These are phyloP conservation scores for Vanrija sp. DNA, from an alignment of 1,284 basidiomycete genomes.

Conservation along the genomic window DNA sequence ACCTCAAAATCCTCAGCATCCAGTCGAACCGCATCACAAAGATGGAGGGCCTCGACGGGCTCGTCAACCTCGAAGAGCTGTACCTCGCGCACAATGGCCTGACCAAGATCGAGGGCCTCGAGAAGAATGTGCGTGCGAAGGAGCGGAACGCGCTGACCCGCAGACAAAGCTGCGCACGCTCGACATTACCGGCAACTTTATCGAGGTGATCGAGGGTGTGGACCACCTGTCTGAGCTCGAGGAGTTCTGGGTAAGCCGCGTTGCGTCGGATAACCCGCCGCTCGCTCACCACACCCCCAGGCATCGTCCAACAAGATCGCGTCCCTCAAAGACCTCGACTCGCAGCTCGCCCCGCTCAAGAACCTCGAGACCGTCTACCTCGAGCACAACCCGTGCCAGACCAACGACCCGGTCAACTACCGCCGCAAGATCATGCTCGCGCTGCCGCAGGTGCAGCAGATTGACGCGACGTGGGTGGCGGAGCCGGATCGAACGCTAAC, in stretches of 20 bases:
- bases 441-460: constrained; percentile 83
- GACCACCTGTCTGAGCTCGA: constrained; percentile 71
- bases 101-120: constrained; percentile 75
- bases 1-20: constrained; percentile 75
- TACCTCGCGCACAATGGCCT: constrained; percentile 95
- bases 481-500: not conserved
- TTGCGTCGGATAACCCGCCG: not conserved
- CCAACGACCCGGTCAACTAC: constrained; percentile 70
- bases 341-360: constrained; percentile 64
- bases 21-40: constrained; percentile 92
- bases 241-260: constrained; percentile 80
- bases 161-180: constrained; percentile 77
- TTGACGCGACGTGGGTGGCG: constrained; percentile 82
- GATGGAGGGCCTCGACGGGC: constrained; percentile 70
- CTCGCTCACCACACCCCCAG: constrained; percentile 49
- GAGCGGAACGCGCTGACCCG: constrained; percentile 2
- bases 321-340: constrained; percentile 63
- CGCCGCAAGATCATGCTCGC: constrained; percentile 84
- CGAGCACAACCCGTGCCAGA: constrained; percentile 89
- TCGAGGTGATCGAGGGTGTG: constrained; percentile 72
- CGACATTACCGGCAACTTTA: constrained; percentile 82
- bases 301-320: constrained; percentile 82
- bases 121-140: constrained; percentile 64
- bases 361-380: constrained; percentile 86
- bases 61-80: constrained; percentile 77